Evolutionary conservation across 495 filamentous ascomycete species (phyloP), one percentile per base, ranked within the genome.

Genomic region (Lophium mytilinum): DNA sequence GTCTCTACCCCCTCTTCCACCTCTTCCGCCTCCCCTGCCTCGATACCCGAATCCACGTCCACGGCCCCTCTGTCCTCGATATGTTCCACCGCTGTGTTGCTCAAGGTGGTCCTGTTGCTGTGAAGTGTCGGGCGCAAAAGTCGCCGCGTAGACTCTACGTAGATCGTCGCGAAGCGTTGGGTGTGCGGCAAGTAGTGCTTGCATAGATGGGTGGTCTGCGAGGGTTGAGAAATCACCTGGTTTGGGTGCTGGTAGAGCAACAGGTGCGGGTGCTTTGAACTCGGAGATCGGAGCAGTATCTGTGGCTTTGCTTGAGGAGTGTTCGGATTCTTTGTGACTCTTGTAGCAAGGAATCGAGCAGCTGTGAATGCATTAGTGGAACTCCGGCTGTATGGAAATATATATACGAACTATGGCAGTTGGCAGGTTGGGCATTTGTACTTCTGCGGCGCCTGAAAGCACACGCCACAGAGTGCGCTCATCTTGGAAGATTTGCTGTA

Each of bases 1-100:
- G 15, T 55, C 14, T 14, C 17, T 3, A 19, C n/a, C 30, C 24
- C 61, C 70, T 49, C 73, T 79, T 18, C 69, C 75, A 41, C 58
- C 60, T 34, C 55, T 70, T 33, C 77, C 75, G 4, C 73, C 72
- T 9, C 72, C 72, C 7, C 76, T 81, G 35, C 77, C 78, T 47
- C 75, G 76, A 35, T 73, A 69, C 6, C 83, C 84, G 12, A 82
- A 83, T n/a, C 83, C 84, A 4, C 71, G 78, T 50, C 83, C 83
- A 46, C 70, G 78, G 64, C 60, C 66, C 53, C 46, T 52, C 7
- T 76, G 73, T 55, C 79, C 78, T 7, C 70, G 77, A 53, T 77
- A 71, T 60, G 73, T 78, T 19, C 81, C 81, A 52, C 77, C 80
- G 9, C 80, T 80, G 1, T 78, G 77, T 9, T 76, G 79, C 30